Conservation (phyloP, 2,329 filamentous ascomycete genomes). For the Aureobasidium sp. region DNA sequence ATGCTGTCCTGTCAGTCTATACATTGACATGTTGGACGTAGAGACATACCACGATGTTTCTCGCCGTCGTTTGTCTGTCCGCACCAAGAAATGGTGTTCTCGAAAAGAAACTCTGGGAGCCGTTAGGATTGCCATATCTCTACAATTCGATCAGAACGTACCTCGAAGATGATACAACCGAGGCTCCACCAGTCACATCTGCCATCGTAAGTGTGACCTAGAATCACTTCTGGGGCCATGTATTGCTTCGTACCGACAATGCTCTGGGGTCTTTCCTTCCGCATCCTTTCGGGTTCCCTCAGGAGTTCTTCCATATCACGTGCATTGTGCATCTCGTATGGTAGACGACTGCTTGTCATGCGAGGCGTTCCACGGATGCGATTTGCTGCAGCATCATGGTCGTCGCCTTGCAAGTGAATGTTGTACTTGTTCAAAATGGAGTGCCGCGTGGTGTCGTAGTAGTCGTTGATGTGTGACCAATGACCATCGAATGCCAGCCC, state of each 20-base stretch:
- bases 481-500: slow-evolving; percentile 91
- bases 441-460: slow-evolving; percentile 78
- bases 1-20: slow-evolving; percentile 42
- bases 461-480: slow-evolving; percentile 84
- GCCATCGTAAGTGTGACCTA: slow-evolving; percentile 77
- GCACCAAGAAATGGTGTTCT: slow-evolving; percentile 84
- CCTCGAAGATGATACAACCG: slow-evolving; percentile 86
- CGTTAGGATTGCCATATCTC: background rate
- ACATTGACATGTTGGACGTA: background rate
- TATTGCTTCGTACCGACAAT: slow-evolving; percentile 95
- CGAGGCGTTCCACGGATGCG: slow-evolving; percentile 18
- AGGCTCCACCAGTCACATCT: slow-evolving; percentile 97
- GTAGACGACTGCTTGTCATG: slow-evolving; percentile 15
- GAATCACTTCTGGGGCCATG: slow-evolving; percentile 92
- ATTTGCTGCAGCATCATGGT: slow-evolving; percentile 52
- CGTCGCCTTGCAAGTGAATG: slow-evolving; percentile 66
- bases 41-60: slow-evolving; percentile 65
- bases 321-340: slow-evolving; percentile 16
- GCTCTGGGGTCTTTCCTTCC: slow-evolving; percentile 66
- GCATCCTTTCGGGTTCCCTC: slow-evolving; percentile 44
- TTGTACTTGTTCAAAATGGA: slow-evolving; percentile 69
- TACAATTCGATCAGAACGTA: slow-evolving; percentile 23
- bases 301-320: slow-evolving; percentile 25
- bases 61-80: slow-evolving; percentile 74
- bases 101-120: slow-evolving; percentile 70